Conservation (phyloP, 2,329 filamentous ascomycete species). For the Phialophora tarda region DNA sequence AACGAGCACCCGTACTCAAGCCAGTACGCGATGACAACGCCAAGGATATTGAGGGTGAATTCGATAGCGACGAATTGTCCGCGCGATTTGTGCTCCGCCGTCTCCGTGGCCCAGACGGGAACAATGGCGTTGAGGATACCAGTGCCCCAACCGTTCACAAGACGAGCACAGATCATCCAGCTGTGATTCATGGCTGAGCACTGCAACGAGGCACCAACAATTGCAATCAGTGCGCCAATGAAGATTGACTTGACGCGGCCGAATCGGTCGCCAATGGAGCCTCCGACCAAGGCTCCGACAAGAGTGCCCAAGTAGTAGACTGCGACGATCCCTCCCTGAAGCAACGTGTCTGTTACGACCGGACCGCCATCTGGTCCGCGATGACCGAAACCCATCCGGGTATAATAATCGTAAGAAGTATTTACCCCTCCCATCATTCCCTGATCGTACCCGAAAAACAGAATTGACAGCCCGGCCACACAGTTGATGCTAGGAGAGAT, state of each 20-base stretch:
- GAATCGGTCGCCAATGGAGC: constrained; percentile 67
- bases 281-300: constrained; percentile 67
- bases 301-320: constrained; percentile 65
- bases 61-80: constrained; percentile 74
- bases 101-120: constrained; percentile 74
- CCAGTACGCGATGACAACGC: constrained; percentile 43
- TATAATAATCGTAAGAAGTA: constrained; percentile 67
- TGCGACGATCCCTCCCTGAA: constrained; percentile 65
- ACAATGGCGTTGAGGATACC: constrained; percentile 73
- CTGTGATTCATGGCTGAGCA: constrained; percentile 66
- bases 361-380: constrained; percentile 55
- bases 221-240: constrained; percentile 62
- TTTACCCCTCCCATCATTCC: constrained; percentile 57
- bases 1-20: constrained; percentile 60
- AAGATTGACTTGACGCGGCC: constrained; percentile 70
- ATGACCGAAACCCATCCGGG: constrained; percentile 69
- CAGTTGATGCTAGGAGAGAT: constrained; percentile 7
- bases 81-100: constrained; percentile 69
- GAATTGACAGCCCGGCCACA: constrained; percentile 12
- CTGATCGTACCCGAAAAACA: constrained; percentile 58
- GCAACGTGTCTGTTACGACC: constrained; percentile 63
- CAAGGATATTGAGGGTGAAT: constrained; percentile 71
- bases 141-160: constrained; percentile 69
- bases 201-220: constrained; percentile 68
- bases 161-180: constrained; percentile 72